phyloP scores from a whole-genome alignment of 257 asterid species.

The Misopates orontium region DNA sequence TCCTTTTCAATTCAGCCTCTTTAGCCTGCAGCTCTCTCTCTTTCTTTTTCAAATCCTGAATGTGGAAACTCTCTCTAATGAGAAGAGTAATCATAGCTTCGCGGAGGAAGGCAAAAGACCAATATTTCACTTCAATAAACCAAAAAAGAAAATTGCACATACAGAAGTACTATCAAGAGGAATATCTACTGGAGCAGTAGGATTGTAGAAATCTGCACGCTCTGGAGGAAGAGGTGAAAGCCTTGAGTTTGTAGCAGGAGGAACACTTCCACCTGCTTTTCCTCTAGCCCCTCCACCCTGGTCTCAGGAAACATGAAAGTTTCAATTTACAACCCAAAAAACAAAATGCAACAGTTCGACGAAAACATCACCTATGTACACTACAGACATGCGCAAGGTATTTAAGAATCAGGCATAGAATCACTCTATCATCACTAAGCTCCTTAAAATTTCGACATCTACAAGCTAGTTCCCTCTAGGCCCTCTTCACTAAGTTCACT shows the following conservation, averaged over 20 bases:
- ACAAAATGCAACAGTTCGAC: not conserved
- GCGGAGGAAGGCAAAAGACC: constrained; percentile 15
- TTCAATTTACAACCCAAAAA: constrained; percentile 7
- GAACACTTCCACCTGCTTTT: constrained; percentile 57
- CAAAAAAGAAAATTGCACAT: constrained; percentile 28
- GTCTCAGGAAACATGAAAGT: constrained; percentile 15
- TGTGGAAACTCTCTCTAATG: constrained; percentile 21
- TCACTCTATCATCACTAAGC: no score
- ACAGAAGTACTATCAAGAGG: constrained; percentile 83
- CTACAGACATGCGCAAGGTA: not conserved
- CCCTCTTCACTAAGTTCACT: no score
- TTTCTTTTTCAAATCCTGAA: constrained; percentile 84
- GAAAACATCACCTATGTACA: not conserved
- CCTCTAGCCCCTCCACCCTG: constrained; percentile 48
- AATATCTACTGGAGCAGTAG: constrained; percentile 77
- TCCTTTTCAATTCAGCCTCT: constrained; percentile 82
- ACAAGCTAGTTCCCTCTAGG: no score
- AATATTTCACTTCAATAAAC: constrained; percentile 8
- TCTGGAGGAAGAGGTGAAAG: constrained; percentile 96
- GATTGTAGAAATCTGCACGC: constrained; percentile 90
- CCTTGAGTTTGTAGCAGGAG: constrained; percentile 83
- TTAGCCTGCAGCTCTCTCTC: constrained; percentile 88
- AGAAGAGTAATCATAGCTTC: constrained; percentile 28
- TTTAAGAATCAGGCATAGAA: not conserved
- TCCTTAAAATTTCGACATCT: no score